phyloP scores from a whole-genome alignment of 2,329 filamentous ascomycete species.

The Paraphoma sp. region DNA sequence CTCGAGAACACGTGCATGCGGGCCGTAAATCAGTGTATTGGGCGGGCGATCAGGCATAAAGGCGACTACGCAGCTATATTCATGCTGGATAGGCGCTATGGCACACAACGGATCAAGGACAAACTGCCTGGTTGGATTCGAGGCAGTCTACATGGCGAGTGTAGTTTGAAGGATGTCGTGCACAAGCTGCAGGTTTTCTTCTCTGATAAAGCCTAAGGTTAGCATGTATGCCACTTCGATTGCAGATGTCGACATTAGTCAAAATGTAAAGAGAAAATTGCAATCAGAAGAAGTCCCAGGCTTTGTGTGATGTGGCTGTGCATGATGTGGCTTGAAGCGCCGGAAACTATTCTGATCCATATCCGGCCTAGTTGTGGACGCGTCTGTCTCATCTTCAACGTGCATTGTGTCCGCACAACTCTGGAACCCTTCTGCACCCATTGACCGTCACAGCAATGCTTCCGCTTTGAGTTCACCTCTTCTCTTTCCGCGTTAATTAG shows the following conservation, averaged over 20 bases:
- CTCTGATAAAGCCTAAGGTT: conserved; percentile 28
- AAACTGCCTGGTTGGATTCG: conserved; percentile 93
- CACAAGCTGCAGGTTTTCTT: conserved; percentile 47
- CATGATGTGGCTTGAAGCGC: background rate
- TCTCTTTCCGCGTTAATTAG: no score
- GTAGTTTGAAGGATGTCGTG: conserved; percentile 55
- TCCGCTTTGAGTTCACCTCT: no score
- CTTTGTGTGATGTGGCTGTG: background rate
- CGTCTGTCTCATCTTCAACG: conserved; percentile 14
- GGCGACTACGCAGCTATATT: conserved; percentile 91
- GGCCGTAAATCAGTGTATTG: conserved; percentile 95
- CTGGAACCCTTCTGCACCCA: no score
- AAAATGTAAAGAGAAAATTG: no score
- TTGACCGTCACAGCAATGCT: background rate
- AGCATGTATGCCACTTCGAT: no score
- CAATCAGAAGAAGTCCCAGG: no score
- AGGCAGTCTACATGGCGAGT: conserved; percentile 61
- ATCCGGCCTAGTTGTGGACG: conserved; percentile 8
- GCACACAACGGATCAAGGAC: conserved; percentile 70
- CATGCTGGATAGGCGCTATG: conserved; percentile 82
- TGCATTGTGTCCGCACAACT: conserved; percentile 9
- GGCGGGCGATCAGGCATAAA: conserved; percentile 85
- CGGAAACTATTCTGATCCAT: conserved; percentile 5
- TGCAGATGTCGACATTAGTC: no score
- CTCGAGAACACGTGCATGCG: conserved; percentile 97